Base-by-base conservation (phyloP, 495 filamentous ascomycete species). In the Tuber borchii region DNA sequence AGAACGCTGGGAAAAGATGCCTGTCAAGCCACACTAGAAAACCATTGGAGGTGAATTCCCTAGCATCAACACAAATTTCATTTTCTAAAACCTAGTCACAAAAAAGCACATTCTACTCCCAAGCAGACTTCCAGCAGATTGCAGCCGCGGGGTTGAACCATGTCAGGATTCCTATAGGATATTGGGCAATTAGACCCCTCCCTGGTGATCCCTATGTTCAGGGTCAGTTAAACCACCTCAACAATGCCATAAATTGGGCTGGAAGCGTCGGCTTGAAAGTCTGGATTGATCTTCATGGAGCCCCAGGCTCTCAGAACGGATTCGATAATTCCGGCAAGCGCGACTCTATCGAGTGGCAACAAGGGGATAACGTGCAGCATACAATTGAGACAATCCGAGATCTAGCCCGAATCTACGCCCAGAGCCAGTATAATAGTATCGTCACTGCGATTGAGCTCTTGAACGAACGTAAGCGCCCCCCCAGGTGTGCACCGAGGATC, bases 221-320 rank as follows among this genome's bases (percentile, higher is more conserved):
- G 79, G 92, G 92, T 48, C 91, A 92, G 78, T 87, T 93, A 69
- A 82, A 86, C n/a, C 86, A 86, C 73, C 87, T 94, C 20, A 89
- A 91, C 73, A 81, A 87, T 68, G 91, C 92, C 9, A 87, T 93
- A 22, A 83, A 84, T 48, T 95, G 92, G 92, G 92, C 92, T 31
- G 81, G 88, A 76, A 83, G 73, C 68, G 86, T 87, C 48, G 88
- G 89, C 20, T 81, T 93, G 34, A 92, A 90, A 80, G 89, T 93
- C 51, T 87, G 91, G 80, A 86, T 93, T 78, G 91, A 93, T 79
- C 83, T 92, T 51, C 91, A 93, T 78, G 91, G 91, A 88, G 91
- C 89, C 31, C 92, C 92, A 34, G 92, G 91, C 16, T 91, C 89
- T 39, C 92, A 95, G 82, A 95, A 95, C 78, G 92, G 92, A 26